These are phyloP conservation scores for Lepiota venenata DNA, from an alignment of 768 basidiomycete species.

Conservation along the genomic window DNA sequence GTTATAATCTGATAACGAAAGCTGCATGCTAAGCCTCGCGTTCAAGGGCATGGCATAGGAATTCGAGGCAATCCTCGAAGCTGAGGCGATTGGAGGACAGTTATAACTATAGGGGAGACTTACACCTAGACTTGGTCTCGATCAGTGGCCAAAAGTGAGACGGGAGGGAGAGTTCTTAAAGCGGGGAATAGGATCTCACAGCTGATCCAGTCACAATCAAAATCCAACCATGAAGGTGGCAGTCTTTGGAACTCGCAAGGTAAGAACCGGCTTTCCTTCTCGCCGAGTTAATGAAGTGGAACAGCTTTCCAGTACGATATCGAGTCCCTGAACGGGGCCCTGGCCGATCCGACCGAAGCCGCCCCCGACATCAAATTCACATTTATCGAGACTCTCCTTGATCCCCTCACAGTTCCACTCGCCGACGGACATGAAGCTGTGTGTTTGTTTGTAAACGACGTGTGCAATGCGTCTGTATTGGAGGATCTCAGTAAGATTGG, in stretches of 20 bases:
- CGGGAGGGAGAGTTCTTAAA: too few species aligned
- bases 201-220: not conserved
- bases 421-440: slow-evolving; percentile 35
- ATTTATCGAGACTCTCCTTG: slow-evolving; percentile 35
- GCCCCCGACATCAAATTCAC: slow-evolving; percentile 29
- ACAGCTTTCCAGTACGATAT: slow-evolving; percentile 30
- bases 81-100: too few species aligned
- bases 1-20: too few species aligned
- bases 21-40: too few species aligned
- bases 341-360: slow-evolving; percentile 14
- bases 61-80: too few species aligned
- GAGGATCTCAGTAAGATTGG: slow-evolving; percentile 28
- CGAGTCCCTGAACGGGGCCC: slow-evolving; percentile 27
- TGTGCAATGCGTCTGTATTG: slow-evolving; percentile 32
- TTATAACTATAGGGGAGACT: too few species aligned
- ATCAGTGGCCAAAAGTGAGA: too few species aligned
- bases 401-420: slow-evolving; percentile 30
- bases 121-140: too few species aligned
- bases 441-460: slow-evolving; percentile 42
- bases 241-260: slow-evolving; percentile 38
- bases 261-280: slow-evolving; percentile 5
- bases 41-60: too few species aligned
- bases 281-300: not conserved
- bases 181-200: too few species aligned
- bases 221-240: slow-evolving; percentile 34